A percentile compares a stretch with the other conserved stretches of the same genome.
Evolutionary conservation across 805 yeast species (phyloP).

Genomic region (Saccharomycopsis lassenensis): DNA sequence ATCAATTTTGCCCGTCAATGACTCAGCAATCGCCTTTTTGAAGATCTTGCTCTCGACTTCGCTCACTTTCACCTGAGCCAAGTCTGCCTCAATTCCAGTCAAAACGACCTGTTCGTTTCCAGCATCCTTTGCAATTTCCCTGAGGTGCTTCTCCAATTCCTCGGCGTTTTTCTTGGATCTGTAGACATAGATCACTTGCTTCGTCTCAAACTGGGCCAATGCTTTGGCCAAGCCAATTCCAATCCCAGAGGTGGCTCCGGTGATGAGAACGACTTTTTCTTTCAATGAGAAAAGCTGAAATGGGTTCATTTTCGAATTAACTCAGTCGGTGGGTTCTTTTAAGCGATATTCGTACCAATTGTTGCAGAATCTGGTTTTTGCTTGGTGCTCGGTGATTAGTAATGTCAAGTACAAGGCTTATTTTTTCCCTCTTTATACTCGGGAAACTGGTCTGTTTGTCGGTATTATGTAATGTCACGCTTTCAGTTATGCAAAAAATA

Average conservation of each 20-base stretch:
- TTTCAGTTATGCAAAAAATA: too few species aligned
- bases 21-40: slow-evolving; percentile 20
- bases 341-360: too few species aligned
- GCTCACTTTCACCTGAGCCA: slow-evolving; percentile 17
- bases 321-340: too few species aligned
- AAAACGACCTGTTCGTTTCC: slow-evolving; percentile 18
- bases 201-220: slow-evolving; percentile 34
- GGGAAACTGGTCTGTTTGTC: too few species aligned
- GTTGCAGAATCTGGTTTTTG: too few species aligned
- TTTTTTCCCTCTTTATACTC: too few species aligned
- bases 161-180: slow-evolving; percentile 22
- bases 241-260: slow-evolving; percentile 35
- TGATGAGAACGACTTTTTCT: slow-evolving; percentile 33
- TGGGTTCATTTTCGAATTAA: too few species aligned
- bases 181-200: slow-evolving; percentile 28
- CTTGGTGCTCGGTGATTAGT: too few species aligned
- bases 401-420: too few species aligned
- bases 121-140: slow-evolving; percentile 15
- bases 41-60: slow-evolving; percentile 20
- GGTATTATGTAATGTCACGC: too few species aligned
- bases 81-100: slow-evolving; percentile 21
- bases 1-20: slow-evolving; percentile 24
- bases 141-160: slow-evolving; percentile 18
- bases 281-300: slow-evolving; percentile 32
- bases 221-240: slow-evolving; percentile 33